Base-by-base conservation (phyloP, 345 rosid species). In the Arabidopsis arenosa region DNA sequence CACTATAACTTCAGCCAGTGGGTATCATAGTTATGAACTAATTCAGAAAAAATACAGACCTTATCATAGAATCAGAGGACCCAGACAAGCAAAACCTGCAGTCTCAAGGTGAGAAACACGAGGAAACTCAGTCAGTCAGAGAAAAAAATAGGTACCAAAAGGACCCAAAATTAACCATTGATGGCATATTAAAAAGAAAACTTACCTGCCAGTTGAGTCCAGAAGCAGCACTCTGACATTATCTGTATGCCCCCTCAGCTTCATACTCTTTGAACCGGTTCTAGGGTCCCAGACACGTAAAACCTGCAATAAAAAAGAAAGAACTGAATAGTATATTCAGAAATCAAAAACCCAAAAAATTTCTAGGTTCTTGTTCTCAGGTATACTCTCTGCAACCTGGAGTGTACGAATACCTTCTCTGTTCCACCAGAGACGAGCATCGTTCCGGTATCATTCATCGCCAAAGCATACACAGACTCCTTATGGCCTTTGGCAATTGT, bases 221-320 rank as follows among this genome's bases (percentile, higher is more conserved):
- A 96, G 75, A 77, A 96, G 98, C 72, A 96, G 74, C 54, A 96
- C 93, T 79, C 98, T 85, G 70, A 96, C 88, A 70, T 96, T 96
- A 83, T 96, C 99, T 6, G 92, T 89, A 75, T 96, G 99, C 80
- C 99, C 98, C 82, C 90, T 88, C 71, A 96, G 79, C 85, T 96
- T 96, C 98, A 93, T 91, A 74, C 89, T 88, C 84, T 96, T 96
- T 43, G 92, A 87, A 79, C 98, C 98, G 80, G 89, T 87, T 75
- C 99, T 87, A 49, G 99, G 96, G 79, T 96, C 99, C 99, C 99
- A 96, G 78, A 93, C 97, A 43, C 99, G 98, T 79, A 96, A 91
- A 73, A 93, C 98, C 99, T 96, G 66, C 41, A 81, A 52, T 62
- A 72, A 79, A 66, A 18, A 49, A 73, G 40, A 56, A 21, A 56